Evolutionary conservation across 306 rosid genomes (phyloP), one percentile per base, ranked within the genome.

Genomic region (Trichosanthes cucumerina): DNA sequence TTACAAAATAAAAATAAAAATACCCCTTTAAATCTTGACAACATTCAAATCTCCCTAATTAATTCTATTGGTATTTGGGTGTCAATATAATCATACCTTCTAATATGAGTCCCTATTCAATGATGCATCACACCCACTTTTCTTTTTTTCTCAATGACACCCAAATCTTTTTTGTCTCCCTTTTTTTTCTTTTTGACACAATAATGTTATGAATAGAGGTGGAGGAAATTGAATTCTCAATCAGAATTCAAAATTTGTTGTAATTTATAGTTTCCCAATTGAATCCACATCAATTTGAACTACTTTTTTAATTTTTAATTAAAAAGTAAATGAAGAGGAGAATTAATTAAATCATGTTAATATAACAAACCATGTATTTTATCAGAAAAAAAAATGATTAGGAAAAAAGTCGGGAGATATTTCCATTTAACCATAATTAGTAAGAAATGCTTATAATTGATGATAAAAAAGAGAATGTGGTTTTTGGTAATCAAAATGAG

Each of bases 51-150:
- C 49, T 66, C 24, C 50, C 47, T 65, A 3, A 66, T 66, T 65
- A 36, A 66, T 66, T 23, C 13, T 36, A 66, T 66, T 58, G 65
- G 9, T 39, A 66, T 66, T 19, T 66, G 73, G 73, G 28, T 66
- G 31, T 66, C 50, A 66, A n/a, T n/a, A n/a, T n/a, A n/a, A 66
- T 66, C 73, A 66, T 38, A 34, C 36, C 73, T 44, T 63, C 71
- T 63, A 33, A 63, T 36, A 33, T 16, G 44, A 63, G 44, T 34
- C 73, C 47, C 73, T 38, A 19, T 66, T 19, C 73, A 66, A 66
- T 66, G 73, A 66, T 66, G 50, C 50, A 19, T 66, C 73, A 66
- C 73, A 38, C 73, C 15, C 73, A 18, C 18, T 66, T 65, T 10
- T 38, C 34, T 60, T 33, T 4, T 24, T 9, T 21, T 26, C 7